Evolutionary conservation across 73 alveolate species (phyloP).

Genomic region (Effrenium voratum): DNA sequence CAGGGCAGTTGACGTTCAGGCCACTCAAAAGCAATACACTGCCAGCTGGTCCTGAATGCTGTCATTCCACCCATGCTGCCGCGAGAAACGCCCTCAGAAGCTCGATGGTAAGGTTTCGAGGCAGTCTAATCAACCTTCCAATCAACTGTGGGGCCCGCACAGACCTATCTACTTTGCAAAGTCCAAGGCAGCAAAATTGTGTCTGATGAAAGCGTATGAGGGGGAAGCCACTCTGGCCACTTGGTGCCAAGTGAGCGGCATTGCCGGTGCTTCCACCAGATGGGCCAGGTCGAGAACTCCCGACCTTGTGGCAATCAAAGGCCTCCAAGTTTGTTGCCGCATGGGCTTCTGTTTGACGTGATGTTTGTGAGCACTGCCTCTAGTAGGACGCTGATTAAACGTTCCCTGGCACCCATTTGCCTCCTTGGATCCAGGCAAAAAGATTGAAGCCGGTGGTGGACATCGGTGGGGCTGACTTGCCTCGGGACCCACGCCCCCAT

Average conservation of each 20-base stretch:
- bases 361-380: no score
- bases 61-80: conserved; percentile 51
- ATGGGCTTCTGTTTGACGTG: no score
- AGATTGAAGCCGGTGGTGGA: conserved; percentile 47
- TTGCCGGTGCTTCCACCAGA: not conserved
- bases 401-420: no score
- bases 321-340: no score
- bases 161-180: not conserved
- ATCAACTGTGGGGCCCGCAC: not conserved
- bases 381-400: no score
- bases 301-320: conserved; percentile 39
- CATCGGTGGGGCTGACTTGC: conserved; percentile 91
- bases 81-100: no score
- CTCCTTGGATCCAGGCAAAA: conserved; percentile 6
- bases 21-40: not conserved
- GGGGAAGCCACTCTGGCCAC: not conserved
- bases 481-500: no score
- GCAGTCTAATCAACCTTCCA: not conserved
- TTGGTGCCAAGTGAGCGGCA: not conserved
- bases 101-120: no score
- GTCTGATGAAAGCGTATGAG: not conserved
- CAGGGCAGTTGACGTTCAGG: not conserved
- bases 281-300: conserved; percentile 22
- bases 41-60: conserved; percentile 42
- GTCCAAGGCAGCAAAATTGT: not conserved